Evolutionary conservation across 768 basidiomycete genomes (phyloP), one percentile per base, ranked within the genome.

Genomic region (Suillus weaverae): DNA sequence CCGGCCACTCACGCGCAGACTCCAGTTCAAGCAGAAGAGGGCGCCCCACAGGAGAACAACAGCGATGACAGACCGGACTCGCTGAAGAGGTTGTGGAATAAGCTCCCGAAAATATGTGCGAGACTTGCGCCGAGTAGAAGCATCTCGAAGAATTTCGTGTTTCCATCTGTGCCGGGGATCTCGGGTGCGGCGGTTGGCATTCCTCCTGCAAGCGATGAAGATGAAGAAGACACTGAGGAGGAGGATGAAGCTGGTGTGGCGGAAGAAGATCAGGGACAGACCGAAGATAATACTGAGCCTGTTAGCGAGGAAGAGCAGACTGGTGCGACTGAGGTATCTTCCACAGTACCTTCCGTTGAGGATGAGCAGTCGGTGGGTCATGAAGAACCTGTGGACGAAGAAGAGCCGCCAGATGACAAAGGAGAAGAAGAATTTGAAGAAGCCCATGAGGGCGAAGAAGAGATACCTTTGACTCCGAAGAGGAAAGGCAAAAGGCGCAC

Each of bases 101-200:
- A 80, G 3, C 73, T 78, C 0, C 85, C 86, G 0, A 66, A 64
- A 2, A 79, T 87, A 36, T 78, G 73, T n/a, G 77, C 78, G 1
- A 75, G 78, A 53, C 73, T 87, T 0, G 66, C 77, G 0, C 85
- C 86, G 11, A 72, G 79, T 30, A 77, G 79, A 60, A 83, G 82
- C 5, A 75, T 86, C 41, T 79, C 79, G 63, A 86, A 85, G 61
- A 82, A 79, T 53, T 87, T 87, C 65, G 76, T 81, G 16, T 87
- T 86, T 62, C 86, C 85, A 8, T 56, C n/a, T 26, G 66, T 38
- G 18, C 62, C 63, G 33, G 60, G 43, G 30, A 38, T 32, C 44
- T 33, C 70, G 2, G 53, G 26, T n/a, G 44, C 69, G 26, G 56
- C 38, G 4, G 46, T 51, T 5, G 46, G 11, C 32, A 3, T 26